Evolutionary conservation across 1,139 yeast species (phyloP).

Genomic region (Meyerozyma sp.): DNA sequence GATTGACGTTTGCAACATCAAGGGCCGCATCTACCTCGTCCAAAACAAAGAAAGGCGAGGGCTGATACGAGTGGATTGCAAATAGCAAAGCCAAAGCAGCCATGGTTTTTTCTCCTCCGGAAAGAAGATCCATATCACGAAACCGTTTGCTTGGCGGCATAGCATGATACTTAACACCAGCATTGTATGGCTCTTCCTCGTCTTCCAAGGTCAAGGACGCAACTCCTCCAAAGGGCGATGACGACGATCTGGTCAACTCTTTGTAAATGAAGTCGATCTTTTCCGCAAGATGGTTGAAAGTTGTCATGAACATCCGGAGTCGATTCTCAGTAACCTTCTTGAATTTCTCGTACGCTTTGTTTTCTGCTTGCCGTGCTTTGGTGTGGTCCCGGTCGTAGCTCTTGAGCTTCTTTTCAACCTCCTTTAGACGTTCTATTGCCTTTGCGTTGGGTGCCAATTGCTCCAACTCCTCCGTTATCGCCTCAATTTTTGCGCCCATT

Average conservation of each 20-base stretch:
- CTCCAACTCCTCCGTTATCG: constrained; percentile 44
- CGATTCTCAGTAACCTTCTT: constrained; percentile 57
- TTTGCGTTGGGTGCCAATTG: constrained; percentile 72
- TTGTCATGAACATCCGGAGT: constrained; percentile 57
- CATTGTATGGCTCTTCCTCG: constrained; percentile 81
- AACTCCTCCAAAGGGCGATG: constrained; percentile 83
- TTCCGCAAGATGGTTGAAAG: constrained; percentile 70
- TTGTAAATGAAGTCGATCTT: constrained; percentile 79
- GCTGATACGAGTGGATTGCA: constrained; percentile 86
- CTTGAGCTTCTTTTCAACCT: constrained; percentile 57
- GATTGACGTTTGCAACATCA: constrained; percentile 81
- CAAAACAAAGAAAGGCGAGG: constrained; percentile 91
- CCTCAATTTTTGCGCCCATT: constrained; percentile 31
- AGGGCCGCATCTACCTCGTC: constrained; percentile 98
- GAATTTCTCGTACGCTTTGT: constrained; percentile 51
- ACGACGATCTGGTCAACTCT: constrained; percentile 67
- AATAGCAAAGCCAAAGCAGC: constrained; percentile 91
- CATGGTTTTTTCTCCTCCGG: constrained; percentile 96
- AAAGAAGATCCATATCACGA: constrained; percentile 85
- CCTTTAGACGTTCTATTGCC: constrained; percentile 71
- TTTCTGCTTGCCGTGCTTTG: constrained; percentile 57
- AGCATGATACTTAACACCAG: constrained; percentile 86
- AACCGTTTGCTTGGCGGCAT: constrained; percentile 96
- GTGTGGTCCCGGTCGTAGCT: constrained; percentile 64
- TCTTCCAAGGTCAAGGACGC: constrained; percentile 86